These are phyloP conservation scores for Phytomonas serpens DNA, from an alignment of 208 protist genomes.

Conservation along the genomic window DNA sequence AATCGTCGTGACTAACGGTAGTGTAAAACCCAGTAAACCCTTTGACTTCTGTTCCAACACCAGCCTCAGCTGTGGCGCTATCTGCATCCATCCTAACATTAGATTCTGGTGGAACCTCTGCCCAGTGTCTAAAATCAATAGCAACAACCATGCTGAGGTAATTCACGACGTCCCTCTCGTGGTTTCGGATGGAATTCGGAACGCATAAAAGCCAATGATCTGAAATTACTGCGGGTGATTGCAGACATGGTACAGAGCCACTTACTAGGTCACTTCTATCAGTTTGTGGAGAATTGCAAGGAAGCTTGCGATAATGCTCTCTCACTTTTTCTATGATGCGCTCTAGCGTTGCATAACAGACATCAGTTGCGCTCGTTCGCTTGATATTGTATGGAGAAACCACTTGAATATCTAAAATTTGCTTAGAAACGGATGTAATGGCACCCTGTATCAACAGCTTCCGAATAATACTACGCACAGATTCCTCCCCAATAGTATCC, in stretches of 20 bases:
- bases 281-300: background rate
- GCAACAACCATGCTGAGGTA: conserved; percentile 76
- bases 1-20: background rate
- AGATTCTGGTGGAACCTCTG: conserved; percentile 19
- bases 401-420: background rate
- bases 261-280: background rate
- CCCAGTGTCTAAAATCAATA: conserved; percentile 85
- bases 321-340: background rate
- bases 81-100: background rate
- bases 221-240: conserved; percentile 8
- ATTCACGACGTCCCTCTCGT: conserved; percentile 34
- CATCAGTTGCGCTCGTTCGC: background rate
- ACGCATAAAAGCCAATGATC: conserved; percentile 55
- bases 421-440: background rate
- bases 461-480: background rate
- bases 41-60: conserved; percentile 27
- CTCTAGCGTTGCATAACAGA: background rate
- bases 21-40: conserved; percentile 54
- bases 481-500: background rate
- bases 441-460: background rate
- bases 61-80: conserved; percentile 11
- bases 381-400: background rate
- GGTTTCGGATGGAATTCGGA: conserved; percentile 23
- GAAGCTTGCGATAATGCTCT: background rate
- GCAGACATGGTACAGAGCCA: background rate